Evolutionary conservation across 495 filamentous ascomycete genomes (phyloP).

Genomic region (Letharia lupina): DNA sequence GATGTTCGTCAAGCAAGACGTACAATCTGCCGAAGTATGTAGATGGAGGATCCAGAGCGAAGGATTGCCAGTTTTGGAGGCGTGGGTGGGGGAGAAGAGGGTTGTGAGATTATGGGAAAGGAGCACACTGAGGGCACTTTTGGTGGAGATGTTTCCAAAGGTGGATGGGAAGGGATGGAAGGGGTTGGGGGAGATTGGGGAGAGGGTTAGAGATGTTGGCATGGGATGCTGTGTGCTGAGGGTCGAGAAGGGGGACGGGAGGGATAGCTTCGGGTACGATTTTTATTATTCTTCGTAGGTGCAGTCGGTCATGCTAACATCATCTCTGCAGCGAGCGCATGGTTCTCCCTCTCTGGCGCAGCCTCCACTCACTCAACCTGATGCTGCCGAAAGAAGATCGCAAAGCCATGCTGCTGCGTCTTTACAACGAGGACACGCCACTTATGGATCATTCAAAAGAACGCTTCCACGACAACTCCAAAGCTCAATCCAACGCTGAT

Average conservation of each 20-base stretch:
- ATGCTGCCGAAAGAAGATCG: conserved; percentile 98
- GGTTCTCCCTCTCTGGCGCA: conserved; percentile 87
- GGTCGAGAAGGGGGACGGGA: conserved; percentile 59
- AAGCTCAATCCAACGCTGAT: neutral
- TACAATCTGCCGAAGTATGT: conserved; percentile 73
- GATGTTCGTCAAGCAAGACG: conserved; percentile 97
- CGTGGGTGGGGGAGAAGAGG: conserved; percentile 73
- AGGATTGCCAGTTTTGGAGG: conserved; percentile 76
- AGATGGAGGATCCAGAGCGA: conserved; percentile 93
- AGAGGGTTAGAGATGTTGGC: conserved; percentile 64
- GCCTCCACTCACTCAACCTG: conserved; percentile 75
- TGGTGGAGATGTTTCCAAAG: conserved; percentile 94
- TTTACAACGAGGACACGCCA: conserved; percentile 78
- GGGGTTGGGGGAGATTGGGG: conserved; percentile 76
- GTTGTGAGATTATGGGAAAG: conserved; percentile 65
- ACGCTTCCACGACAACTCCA: conserved; percentile 14
- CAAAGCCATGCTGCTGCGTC: conserved; percentile 78
- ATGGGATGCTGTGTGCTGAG: conserved; percentile 90
- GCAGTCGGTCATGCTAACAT: conserved; percentile 19
- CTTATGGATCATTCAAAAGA: conserved; percentile 43
- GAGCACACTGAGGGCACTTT: conserved; percentile 65
- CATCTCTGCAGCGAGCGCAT: conserved; percentile 52
- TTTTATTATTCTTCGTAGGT: neutral
- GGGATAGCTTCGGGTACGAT: conserved; percentile 59
- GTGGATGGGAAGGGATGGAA: conserved; percentile 58